phyloP scores from a whole-genome alignment of 257 asterid genomes.

The Osmanthus fragrans region DNA sequence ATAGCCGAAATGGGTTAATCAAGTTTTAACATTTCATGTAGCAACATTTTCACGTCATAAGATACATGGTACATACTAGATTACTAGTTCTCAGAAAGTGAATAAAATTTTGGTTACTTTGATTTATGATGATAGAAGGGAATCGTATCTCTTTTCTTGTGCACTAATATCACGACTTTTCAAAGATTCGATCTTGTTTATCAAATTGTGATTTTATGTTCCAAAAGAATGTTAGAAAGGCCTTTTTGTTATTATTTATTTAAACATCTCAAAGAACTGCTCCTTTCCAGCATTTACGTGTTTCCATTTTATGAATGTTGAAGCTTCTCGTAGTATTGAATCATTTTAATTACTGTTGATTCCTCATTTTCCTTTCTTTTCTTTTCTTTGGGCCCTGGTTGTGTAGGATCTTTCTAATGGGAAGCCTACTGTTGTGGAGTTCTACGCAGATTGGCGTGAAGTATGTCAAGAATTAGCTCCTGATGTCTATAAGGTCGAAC shows the following conservation, averaged over 20 bases:
- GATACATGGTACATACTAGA: neutral
- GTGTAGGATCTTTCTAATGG: slow-evolving; percentile 83
- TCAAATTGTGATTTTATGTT: neutral
- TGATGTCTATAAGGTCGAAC: slow-evolving; percentile 84
- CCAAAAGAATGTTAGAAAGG: neutral
- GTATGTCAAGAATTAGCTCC: slow-evolving; percentile 90
- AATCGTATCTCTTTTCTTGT: slow-evolving; percentile 3
- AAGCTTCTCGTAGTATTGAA: neutral
- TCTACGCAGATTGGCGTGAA: slow-evolving; percentile 99
- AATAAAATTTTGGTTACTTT: neutral
- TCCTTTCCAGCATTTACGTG: neutral
- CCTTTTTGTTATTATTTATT: neutral
- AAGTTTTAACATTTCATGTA: neutral
- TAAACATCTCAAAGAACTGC: neutral
- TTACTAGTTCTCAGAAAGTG: neutral
- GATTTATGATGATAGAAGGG: neutral
- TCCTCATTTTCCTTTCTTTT: neutral
- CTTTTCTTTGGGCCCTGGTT: neutral
- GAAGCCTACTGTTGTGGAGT: slow-evolving; percentile 97
- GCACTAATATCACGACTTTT: neutral
- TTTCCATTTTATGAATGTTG: neutral
- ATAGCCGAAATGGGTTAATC: neutral
- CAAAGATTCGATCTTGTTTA: neutral
- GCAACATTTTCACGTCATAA: neutral
- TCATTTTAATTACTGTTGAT: neutral